phyloP scores from a whole-genome alignment of 148 eudicot species.

The Cornus controversa region DNA sequence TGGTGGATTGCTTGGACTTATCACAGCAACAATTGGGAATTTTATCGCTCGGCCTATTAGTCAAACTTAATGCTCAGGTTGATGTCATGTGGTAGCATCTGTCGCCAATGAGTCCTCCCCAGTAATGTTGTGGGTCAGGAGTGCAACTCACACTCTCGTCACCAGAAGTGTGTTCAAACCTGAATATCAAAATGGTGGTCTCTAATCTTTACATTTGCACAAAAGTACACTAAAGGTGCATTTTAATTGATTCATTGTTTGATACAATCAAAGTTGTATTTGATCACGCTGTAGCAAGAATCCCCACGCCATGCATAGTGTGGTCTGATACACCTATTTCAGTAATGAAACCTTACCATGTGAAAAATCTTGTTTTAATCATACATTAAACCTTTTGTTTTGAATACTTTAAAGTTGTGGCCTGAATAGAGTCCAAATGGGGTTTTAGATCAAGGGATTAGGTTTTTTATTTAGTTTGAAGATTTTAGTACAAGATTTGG shows the following conservation, averaged over 20 bases:
- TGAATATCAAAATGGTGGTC: neutral
- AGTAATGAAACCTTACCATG: too few relatives aligned
- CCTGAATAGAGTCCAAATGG: too few relatives aligned
- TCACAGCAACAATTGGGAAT: conserved; percentile 44
- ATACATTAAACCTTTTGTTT: too few relatives aligned
- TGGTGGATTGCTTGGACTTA: conserved; percentile 65
- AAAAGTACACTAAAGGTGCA: conserved; percentile 1
- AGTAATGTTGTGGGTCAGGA: neutral
- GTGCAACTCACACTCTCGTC: neutral
- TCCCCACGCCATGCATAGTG: too few relatives aligned
- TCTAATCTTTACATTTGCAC: neutral
- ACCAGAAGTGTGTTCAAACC: neutral
- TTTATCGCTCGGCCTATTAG: conserved; percentile 23
- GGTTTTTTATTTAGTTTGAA: too few relatives aligned
- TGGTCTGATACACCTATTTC: too few relatives aligned
- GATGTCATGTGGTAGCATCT: neutral
- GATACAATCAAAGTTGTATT: neutral
- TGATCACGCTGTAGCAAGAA: too few relatives aligned
- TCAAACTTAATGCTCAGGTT: conserved; percentile 1
- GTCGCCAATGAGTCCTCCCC: neutral
- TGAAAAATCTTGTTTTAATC: too few relatives aligned
- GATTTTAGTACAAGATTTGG: too few relatives aligned
- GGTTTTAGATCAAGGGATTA: too few relatives aligned
- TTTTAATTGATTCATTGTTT: neutral
- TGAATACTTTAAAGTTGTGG: too few relatives aligned